These are phyloP conservation scores for Boletus vinaceobasis DNA, from an alignment of 768 basidiomycete species.

Conservation along the genomic window DNA sequence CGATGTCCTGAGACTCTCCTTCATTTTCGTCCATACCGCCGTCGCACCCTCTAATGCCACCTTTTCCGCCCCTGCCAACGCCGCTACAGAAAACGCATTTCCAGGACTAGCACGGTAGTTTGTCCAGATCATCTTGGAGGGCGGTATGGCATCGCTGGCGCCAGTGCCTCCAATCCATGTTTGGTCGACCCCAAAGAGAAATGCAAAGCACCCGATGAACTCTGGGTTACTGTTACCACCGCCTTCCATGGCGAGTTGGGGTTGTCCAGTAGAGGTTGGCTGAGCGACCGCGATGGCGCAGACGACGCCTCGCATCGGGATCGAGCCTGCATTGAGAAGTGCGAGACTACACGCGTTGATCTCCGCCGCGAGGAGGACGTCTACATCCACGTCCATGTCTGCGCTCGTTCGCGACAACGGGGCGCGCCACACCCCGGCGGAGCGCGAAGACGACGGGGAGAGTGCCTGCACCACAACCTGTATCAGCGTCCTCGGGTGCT, in stretches of 20 bases:
- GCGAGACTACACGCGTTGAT: constrained; percentile 72
- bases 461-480: constrained; percentile 77
- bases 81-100: constrained; percentile 36
- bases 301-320: constrained; percentile 74
- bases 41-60: constrained; percentile 47
- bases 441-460: constrained; percentile 5
- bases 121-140: constrained; percentile 29
- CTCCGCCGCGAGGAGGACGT: constrained; percentile 55
- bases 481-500: constrained; percentile 68
- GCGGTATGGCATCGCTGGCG: constrained; percentile 7
- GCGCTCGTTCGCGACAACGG: background rate
- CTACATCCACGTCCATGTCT: constrained; percentile 26
- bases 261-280: constrained; percentile 5
- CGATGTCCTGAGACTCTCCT: constrained; percentile 35
- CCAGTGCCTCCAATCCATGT: background rate
- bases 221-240: constrained; percentile 24
- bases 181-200: constrained; percentile 40
- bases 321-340: constrained; percentile 62
- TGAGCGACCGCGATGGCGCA: constrained; percentile 62
- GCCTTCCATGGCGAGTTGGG: constrained; percentile 46
- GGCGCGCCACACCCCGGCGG: background rate
- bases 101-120: constrained; percentile 18
- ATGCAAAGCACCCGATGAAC: constrained; percentile 67
- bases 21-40: constrained; percentile 47
- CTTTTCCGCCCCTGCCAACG: constrained; percentile 44